Conservation (phyloP, 768 basidiomycete species). For the Termitomyces sp. region DNA sequence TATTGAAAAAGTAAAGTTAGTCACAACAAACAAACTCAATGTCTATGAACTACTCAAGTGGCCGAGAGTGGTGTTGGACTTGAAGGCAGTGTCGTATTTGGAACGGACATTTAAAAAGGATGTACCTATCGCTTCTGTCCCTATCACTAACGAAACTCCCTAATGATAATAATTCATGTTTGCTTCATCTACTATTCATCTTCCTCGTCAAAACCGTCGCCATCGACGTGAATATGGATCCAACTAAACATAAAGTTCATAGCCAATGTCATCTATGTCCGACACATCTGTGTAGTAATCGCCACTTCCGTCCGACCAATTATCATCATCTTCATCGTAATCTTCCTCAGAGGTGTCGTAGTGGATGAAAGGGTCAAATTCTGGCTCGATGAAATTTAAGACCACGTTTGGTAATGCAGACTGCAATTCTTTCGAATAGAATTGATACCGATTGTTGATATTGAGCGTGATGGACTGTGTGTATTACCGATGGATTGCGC, state of each 20-base stretch:
- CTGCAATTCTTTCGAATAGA: background rate
- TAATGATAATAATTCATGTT: background rate
- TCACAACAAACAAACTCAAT: constrained; percentile 59
- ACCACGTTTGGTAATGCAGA: background rate
- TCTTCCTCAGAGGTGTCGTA: background rate
- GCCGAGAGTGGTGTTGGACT: constrained; percentile 77
- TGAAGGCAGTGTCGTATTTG: constrained; percentile 76
- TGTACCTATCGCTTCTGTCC: constrained; percentile 20
- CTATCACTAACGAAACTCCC: background rate
- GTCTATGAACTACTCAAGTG: constrained; percentile 86
- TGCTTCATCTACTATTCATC: background rate
- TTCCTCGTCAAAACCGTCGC: background rate
- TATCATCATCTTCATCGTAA: background rate
- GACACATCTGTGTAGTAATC: background rate
- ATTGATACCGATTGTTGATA: background rate
- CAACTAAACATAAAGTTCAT: background rate
- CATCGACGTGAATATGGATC: background rate
- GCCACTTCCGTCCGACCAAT: background rate
- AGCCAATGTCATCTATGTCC: background rate
- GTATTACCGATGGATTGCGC: background rate
- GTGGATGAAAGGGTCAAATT: background rate
- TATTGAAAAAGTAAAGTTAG: constrained; percentile 63
- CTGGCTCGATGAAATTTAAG: background rate
- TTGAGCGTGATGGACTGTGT: background rate
- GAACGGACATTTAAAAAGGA: constrained; percentile 59